phyloP scores from a whole-genome alignment of 805 yeast genomes.

The Kodamaea neixiangensis region DNA sequence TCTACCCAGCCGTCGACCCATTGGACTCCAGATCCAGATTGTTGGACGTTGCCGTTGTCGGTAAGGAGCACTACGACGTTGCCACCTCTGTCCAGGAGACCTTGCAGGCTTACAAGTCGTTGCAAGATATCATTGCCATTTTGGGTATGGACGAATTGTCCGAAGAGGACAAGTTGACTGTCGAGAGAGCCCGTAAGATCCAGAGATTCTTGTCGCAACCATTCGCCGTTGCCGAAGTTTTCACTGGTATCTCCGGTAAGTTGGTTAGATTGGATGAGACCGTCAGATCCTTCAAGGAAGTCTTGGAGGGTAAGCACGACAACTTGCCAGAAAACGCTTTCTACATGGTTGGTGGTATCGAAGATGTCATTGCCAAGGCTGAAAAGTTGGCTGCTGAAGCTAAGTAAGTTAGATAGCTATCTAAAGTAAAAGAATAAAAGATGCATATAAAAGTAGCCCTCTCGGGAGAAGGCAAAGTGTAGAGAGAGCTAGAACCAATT shows the following conservation, averaged over 20 bases:
- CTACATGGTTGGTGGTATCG: conserved; percentile 99
- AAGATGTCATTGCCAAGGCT: conserved; percentile 97
- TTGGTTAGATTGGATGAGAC: conserved; percentile 97
- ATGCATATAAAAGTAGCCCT: conserved; percentile 4
- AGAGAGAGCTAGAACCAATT: too few relatives aligned
- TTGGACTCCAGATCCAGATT: conserved; percentile 99
- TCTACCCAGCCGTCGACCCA: conserved; percentile 99
- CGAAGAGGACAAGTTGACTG: conserved; percentile 97
- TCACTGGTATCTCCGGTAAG: conserved; percentile 99
- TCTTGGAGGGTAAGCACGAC: conserved; percentile 98
- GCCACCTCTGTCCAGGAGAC: conserved; percentile 97
- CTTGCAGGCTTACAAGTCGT: conserved; percentile 98
- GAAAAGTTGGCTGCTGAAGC: conserved; percentile 97
- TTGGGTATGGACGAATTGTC: conserved; percentile 99
- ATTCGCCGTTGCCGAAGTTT: conserved; percentile 98
- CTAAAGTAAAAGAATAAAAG: conserved; percentile 10
- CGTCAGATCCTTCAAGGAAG: conserved; percentile 91
- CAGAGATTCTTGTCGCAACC: conserved; percentile 99
- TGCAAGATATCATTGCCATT: conserved; percentile 99
- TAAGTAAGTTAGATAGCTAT: conserved; percentile 42
- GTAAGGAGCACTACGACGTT: conserved; percentile 97
- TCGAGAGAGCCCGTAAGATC: conserved; percentile 99
- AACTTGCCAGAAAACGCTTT: conserved; percentile 98
- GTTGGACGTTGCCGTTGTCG: conserved; percentile 95
- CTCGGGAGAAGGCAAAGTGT: not conserved